Base-by-base conservation (phyloP, 148 eudicot genomes). In the Fagopyrum esculentum region DNA sequence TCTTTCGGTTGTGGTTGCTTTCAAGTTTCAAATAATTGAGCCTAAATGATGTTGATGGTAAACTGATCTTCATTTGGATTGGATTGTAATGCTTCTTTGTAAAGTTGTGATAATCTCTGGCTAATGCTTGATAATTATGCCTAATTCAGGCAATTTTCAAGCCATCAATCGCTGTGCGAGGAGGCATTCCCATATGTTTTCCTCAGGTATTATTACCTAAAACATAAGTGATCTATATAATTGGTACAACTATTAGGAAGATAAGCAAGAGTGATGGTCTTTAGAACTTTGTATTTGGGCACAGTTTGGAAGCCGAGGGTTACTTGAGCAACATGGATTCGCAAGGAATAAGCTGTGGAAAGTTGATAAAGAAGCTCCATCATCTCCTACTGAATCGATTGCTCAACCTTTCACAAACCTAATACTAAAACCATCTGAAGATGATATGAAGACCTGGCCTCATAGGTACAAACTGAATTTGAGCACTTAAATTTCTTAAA, bases 161-260 rank as follows among this genome's bases (percentile, higher is more conserved):
- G 81, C 89, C 93, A 49, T 92, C 96, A 64, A 50, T 78, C 66
- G 84, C 90, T 52, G 83, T 93, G 55, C 82, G 96, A 80, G 98
- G 93, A 75, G 98, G 98, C 52, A 91, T 93, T 82, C 88, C 93
- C n/a, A 91, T 93, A 66, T 90, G 96, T 78, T 93, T 93, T 74
- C 98, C 98, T 49, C 93, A 93, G 98, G 98, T 93, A 90, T 49
- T 71, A 4, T 71, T 0, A 26, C 4, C 52, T 6, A 9, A 49
- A 66, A 66, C 47, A 4, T 5, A 13, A 66, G 15, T 12, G n/a
- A 1, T 11, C n/a, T 66, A 35, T 71, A 29, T 3, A n/a, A 40
- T n/a, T 9, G 49, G 2, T 11, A 0, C 26, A 15, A 17, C 44
- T 26, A 68, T 52, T 29, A 49, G 1, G 45, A 26, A 3, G 11